Evolutionary conservation across 176 grass and related monocot species (phyloP).

Genomic region (Puccinellia tenuiflora): DNA sequence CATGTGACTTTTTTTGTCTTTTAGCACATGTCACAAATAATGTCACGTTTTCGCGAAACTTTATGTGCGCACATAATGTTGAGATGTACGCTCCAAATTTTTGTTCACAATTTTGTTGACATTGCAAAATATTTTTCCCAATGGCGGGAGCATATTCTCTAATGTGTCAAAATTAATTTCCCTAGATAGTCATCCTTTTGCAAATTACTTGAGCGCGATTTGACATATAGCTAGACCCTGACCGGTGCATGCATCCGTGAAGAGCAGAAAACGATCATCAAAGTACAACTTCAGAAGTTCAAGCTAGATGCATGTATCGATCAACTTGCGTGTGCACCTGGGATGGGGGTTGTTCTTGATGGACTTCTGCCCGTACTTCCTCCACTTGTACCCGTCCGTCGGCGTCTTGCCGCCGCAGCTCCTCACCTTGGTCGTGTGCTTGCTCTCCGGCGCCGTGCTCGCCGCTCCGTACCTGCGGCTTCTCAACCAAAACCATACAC

Average conservation of each 20-base stretch:
- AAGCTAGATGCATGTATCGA: background rate
- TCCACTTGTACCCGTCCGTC: conserved; percentile 71
- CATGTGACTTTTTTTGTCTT: no score
- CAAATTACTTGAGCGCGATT: background rate
- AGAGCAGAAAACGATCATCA: background rate
- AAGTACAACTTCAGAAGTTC: background rate
- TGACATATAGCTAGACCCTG: background rate
- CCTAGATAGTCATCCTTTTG: background rate
- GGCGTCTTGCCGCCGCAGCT: conserved; percentile 45
- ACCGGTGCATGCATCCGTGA: background rate
- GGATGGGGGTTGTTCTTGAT: conserved; percentile 83
- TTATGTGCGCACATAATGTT: no score
- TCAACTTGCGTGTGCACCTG: conserved; percentile 32
- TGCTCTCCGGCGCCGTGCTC: conserved; percentile 37
- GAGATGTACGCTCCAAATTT: no score
- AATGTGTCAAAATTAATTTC: no score
- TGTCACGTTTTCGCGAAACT: no score
- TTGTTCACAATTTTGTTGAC: no score
- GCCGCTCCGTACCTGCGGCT: conserved; percentile 15
- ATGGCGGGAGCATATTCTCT: no score
- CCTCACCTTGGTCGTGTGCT: conserved; percentile 43
- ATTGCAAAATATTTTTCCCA: no score
- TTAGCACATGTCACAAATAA: no score
- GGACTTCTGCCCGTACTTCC: conserved; percentile 77
- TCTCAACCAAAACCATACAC: background rate